A percentile compares a stretch with the other conserved stretches of the same genome.
These are phyloP conservation scores for Guillardia theta DNA, from an alignment of 78 protist species.

Conservation along the genomic window DNA sequence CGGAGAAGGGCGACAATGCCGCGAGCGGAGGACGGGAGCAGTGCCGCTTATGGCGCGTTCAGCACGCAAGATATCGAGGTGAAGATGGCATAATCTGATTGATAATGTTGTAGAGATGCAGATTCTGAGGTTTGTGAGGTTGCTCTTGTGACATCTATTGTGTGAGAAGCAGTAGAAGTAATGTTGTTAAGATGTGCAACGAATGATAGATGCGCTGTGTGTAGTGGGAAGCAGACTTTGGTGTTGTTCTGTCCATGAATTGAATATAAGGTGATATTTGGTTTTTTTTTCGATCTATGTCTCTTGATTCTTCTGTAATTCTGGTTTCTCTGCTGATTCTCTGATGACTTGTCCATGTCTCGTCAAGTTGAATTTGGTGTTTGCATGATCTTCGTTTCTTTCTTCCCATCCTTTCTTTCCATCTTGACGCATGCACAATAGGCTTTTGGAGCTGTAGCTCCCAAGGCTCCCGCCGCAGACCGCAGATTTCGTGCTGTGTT, in stretches of 20 bases:
- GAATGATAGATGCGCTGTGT: too few relatives aligned
- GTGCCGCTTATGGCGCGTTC: background rate
- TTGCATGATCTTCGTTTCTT: background rate
- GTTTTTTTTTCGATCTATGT: background rate
- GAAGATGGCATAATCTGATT: background rate
- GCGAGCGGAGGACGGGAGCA: too few relatives aligned
- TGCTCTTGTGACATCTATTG: background rate
- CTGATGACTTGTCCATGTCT: background rate
- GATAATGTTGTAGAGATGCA: background rate
- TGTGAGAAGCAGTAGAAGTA: background rate
- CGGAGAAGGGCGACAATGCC: too few relatives aligned
- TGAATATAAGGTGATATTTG: background rate
- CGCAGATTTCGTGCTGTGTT: background rate
- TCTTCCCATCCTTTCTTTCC: too few relatives aligned
- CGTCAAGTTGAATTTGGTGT: background rate
- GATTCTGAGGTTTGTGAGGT: background rate
- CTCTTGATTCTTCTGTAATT: background rate
- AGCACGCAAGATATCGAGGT: background rate
- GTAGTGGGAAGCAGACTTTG: too few relatives aligned
- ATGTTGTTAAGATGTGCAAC: too few relatives aligned
- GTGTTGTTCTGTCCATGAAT: too few relatives aligned
- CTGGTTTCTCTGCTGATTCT: background rate
- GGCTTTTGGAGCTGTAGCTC: constrained; percentile 33
- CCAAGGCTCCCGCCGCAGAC: background rate
- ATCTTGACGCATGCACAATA: too few relatives aligned